Percentiles rank a stretch among this genome's conserved stretches.
Conservation (phyloP, 768 basidiomycete genomes). For the Gymnopilus junonius region DNA sequence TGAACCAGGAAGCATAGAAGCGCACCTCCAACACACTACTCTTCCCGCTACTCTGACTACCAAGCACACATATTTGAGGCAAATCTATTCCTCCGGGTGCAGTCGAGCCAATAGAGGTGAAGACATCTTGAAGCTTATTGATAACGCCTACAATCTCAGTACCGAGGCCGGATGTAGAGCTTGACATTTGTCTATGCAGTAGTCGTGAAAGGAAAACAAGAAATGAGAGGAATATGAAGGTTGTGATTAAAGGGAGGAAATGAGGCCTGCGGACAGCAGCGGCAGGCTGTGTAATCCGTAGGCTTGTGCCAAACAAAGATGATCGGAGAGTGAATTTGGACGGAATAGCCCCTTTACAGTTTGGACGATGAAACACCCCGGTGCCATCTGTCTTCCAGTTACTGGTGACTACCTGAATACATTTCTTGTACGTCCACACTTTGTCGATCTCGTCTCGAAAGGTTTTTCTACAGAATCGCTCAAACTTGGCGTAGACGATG, state of each 20-base stretch:
- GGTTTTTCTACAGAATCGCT: too few relatives aligned
- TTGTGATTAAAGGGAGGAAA: slow-evolving; percentile 23
- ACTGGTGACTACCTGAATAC: too few relatives aligned
- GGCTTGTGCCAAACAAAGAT: slow-evolving; percentile 31
- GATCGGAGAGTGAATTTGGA: too few relatives aligned
- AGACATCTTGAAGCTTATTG: slow-evolving; percentile 93
- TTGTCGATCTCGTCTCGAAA: too few relatives aligned
- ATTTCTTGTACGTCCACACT: too few relatives aligned
- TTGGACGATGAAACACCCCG: too few relatives aligned
- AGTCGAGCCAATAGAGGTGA: slow-evolving; percentile 79
- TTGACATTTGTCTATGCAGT: slow-evolving; percentile 47
- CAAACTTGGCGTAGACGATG: too few relatives aligned
- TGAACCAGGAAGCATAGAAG: background rate
- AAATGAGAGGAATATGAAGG: slow-evolving; percentile 19
- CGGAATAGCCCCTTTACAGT: too few relatives aligned
- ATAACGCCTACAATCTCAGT: slow-evolving; percentile 80
- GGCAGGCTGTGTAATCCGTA: slow-evolving; percentile 29
- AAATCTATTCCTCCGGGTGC: slow-evolving; percentile 80
- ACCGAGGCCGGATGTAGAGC: slow-evolving; percentile 70
- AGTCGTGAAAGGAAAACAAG: slow-evolving; percentile 19
- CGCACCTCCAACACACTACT: slow-evolving; percentile 90
- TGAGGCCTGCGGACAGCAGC: slow-evolving; percentile 19
- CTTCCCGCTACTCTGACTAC: slow-evolving; percentile 92
- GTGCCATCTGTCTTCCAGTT: too few relatives aligned
- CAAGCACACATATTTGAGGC: slow-evolving; percentile 90